phyloP scores from a whole-genome alignment of 257 asterid species.

The Linaria vulgaris region DNA sequence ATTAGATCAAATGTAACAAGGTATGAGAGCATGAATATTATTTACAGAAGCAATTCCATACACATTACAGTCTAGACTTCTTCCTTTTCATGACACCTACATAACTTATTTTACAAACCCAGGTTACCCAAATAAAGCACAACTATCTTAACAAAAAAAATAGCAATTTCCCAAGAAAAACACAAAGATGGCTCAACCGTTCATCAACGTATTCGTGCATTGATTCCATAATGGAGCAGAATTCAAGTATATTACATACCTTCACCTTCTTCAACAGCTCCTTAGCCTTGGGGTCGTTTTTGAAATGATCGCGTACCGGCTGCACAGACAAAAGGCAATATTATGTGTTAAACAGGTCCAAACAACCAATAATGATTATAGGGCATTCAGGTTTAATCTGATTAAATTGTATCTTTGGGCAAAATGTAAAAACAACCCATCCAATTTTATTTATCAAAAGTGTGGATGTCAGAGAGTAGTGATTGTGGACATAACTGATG shows the following conservation, averaged over 20 bases:
- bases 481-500: not conserved
- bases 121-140: too few species aligned
- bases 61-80: not conserved
- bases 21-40: too few species aligned
- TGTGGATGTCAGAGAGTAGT: too few species aligned
- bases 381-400: not conserved
- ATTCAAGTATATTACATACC: constrained; percentile 44
- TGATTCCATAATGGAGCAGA: not conserved
- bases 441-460: not conserved
- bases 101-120: too few species aligned
- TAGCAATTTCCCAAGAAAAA: too few species aligned
- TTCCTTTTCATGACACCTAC: too few species aligned
- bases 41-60: too few species aligned
- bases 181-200: not conserved
- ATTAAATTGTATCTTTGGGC: not conserved
- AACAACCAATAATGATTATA: too few species aligned
- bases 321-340: constrained; percentile 46
- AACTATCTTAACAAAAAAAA: too few species aligned
- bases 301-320: constrained; percentile 88
- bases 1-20: not conserved
- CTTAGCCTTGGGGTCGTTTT: constrained; percentile 57
- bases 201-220: not conserved
- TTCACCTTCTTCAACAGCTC: constrained; percentile 69
- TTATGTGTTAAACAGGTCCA: too few species aligned
- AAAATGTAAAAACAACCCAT: not conserved